Conservation (phyloP, 208 protist genomes). For the Trypanosoma cruzi region DNA sequence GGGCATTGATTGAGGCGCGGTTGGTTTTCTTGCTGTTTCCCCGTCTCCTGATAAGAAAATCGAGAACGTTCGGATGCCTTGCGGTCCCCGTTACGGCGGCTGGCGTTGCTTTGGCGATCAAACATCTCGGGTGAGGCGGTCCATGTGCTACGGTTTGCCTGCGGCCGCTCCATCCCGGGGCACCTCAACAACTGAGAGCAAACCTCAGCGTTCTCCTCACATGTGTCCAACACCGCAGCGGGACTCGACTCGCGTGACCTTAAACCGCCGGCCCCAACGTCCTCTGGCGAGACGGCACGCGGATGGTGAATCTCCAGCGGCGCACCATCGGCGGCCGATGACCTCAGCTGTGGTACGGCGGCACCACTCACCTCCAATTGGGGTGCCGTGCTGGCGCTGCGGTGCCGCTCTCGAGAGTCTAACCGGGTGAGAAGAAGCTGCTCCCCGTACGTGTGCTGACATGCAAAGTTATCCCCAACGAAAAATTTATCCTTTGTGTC, state of each 20-base stretch:
- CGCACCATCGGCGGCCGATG: not conserved
- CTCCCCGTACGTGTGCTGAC: slow-evolving; percentile 23
- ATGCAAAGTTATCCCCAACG: slow-evolving; percentile 16
- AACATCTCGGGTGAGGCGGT: not conserved
- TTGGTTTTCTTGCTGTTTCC: not conserved
- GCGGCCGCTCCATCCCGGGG: not conserved
- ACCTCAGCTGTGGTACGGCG: not conserved
- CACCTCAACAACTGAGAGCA: not conserved
- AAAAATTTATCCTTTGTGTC: slow-evolving; percentile 11
- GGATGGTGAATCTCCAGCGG: not conserved
- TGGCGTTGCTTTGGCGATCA: not conserved
- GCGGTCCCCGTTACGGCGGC: not conserved
- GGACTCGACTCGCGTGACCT: not conserved
- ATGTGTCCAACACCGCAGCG: not conserved
- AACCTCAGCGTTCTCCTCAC: not conserved
- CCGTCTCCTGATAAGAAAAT: not conserved
- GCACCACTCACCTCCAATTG: not conserved
- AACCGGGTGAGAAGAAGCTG: slow-evolving; percentile 32
- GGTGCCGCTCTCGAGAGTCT: too few species aligned
- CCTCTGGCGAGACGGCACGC: not conserved
- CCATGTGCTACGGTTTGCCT: not conserved
- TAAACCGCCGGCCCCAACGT: not conserved
- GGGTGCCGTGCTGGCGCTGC: not conserved
- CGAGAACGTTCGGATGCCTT: not conserved
- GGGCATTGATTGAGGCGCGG: not conserved